These are phyloP conservation scores for Vitis rupestris DNA, from an alignment of 164 flowering plant species.

Conservation along the genomic window DNA sequence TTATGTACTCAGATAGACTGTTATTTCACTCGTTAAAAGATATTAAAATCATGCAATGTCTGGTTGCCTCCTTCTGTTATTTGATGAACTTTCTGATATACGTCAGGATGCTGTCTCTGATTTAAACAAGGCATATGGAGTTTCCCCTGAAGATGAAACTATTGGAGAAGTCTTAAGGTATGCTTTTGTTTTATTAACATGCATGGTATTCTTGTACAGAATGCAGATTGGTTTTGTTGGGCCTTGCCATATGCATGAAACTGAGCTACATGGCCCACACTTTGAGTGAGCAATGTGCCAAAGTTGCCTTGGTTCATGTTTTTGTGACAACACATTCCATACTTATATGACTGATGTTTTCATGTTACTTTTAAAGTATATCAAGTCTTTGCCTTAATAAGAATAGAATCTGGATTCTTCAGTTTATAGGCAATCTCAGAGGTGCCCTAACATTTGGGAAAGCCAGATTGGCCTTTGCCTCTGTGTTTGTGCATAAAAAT, in stretches of 20 bases:
- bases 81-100: constrained; percentile 15
- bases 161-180: constrained; percentile 81
- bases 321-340: not conserved
- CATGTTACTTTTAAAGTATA: not conserved
- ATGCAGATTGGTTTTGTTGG: not conserved
- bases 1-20: not conserved
- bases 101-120: constrained; percentile 84
- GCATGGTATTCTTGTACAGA: not conserved
- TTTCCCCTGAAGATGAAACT: constrained; percentile 91
- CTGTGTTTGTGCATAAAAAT: not conserved
- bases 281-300: not conserved
- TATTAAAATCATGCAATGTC: not conserved
- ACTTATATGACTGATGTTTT: not conserved
- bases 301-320: not conserved
- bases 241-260: not conserved
- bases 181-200: constrained; percentile 5
- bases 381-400: not conserved
- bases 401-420: not conserved
- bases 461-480: not conserved
- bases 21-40: not conserved
- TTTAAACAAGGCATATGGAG: constrained; percentile 66
- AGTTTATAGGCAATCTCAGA: not conserved
- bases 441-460: not conserved
- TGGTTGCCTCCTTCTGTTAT: constrained; percentile 2
- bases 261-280: not conserved